Percentiles rank a stretch among this genome's conserved stretches.
These are phyloP conservation scores for Ruellia speciosa DNA, from an alignment of 305 asterid species.

Conservation along the genomic window DNA sequence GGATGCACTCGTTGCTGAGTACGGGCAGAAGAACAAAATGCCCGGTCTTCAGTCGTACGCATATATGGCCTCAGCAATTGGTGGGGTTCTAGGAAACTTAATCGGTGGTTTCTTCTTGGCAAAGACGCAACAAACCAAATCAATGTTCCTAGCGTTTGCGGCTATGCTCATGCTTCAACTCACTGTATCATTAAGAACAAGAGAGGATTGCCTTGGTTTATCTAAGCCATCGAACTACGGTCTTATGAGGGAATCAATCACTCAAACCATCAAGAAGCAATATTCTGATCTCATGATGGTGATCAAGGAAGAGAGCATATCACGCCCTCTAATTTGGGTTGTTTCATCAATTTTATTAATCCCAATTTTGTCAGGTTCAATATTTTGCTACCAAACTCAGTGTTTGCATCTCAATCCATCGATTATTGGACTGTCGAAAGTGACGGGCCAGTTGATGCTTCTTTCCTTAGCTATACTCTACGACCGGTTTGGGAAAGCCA, in stretches of 20 bases:
- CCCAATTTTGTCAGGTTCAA: slow-evolving; percentile 67
- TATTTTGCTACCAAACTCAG: slow-evolving; percentile 83
- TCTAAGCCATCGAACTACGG: slow-evolving; percentile 24
- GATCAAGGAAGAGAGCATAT: slow-evolving; percentile 42
- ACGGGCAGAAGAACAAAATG: slow-evolving; percentile 50
- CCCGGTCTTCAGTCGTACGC: slow-evolving; percentile 71
- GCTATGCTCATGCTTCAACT: slow-evolving; percentile 53
- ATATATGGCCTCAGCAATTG: slow-evolving; percentile 65
- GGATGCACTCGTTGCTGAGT: slow-evolving; percentile 82
- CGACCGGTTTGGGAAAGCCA: slow-evolving; percentile 41
- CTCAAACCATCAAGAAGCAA: slow-evolving; percentile 37
- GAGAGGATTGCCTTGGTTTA: slow-evolving; percentile 61
- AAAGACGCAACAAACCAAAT: slow-evolving; percentile 42
- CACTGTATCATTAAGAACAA: slow-evolving; percentile 35
- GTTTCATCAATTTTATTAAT: slow-evolving; percentile 45
- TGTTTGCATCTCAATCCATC: slow-evolving; percentile 56
- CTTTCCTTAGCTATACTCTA: slow-evolving; percentile 48
- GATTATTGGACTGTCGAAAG: slow-evolving; percentile 73
- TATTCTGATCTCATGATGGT: slow-evolving; percentile 49
- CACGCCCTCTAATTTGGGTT: slow-evolving; percentile 55
- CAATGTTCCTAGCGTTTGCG: slow-evolving; percentile 65
- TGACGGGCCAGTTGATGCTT: slow-evolving; percentile 70
- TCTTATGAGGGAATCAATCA: slow-evolving; percentile 29
- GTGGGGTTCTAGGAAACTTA: slow-evolving; percentile 72
- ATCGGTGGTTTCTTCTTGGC: slow-evolving; percentile 60